Evolutionary conservation across 306 rosid species (phyloP), one percentile per base, ranked within the genome.

Genomic region (Lupinus albus): DNA sequence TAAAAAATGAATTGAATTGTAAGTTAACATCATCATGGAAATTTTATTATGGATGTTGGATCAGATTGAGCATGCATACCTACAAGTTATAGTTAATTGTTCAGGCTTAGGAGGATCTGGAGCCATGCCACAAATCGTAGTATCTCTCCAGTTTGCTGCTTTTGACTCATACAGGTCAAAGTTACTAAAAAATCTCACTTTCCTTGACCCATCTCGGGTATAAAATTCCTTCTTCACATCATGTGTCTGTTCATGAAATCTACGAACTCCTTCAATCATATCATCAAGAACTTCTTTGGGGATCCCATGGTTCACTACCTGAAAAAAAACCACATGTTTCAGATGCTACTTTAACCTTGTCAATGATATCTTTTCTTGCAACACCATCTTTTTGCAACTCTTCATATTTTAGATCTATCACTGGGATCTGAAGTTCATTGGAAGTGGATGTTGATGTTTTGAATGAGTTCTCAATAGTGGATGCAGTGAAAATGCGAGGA

Each of bases 141-240:
- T 42, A 60, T 70, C 74, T 30, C 74, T 44, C 74, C 74, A 70
- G n/a, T 70, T 70, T 44, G 74, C 74, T 30, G 18, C 66, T 11
- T 56, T 45, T 9, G 74, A 15, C 9, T 15, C 20, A 44, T 44
- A 57, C 16, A 70, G 58, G 3, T 70, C 74, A 11, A 44, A 45
- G 36, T 70, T 70, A 16, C 74, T 70, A 2, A 2, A 1, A 33
- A 28, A 45, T 15, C 36, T 56, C 3, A 16, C 46, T 30, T 45
- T 45, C 57, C 5, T 56, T 3, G 47, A 14, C 2, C 14, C 30
- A 25, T 25, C 57, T 4, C 74, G 74, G 20, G 20, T 30, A 20
- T 44, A 70, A 11, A 10, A 57, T 1, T 15, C 47, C 47, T 28
- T 30, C 3, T 70, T 70, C 18, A 57, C 47, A 30, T 70, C 56